Base-by-base conservation (phyloP, 192 early-diverging fungal species). In the Linnemannia exigua region DNA sequence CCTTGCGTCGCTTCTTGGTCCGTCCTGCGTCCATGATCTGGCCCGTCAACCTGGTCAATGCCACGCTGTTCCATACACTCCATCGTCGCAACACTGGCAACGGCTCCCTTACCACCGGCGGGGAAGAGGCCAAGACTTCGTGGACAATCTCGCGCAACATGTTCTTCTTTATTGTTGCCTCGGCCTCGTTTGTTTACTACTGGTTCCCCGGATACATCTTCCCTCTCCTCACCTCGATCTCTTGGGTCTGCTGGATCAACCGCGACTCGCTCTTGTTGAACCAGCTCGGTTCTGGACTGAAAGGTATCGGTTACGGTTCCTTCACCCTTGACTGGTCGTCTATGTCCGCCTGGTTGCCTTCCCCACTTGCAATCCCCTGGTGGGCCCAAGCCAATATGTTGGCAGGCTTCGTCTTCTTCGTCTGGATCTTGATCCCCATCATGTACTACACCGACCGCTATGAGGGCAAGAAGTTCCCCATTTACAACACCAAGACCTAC, bases 1-100 rank as follows among this genome's bases (percentile, higher is more conserved):
- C 85, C 35, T 78, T 89, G 41, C 94, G 96, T 38, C 92, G 92
- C 33, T 97, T 93, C 86, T 88, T 99, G n/a, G 96, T 99, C 12
- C 92, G 94, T 68, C 97, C 97, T 37, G 89, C 95, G 3, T 89
- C 93, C 12, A 97, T 98, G 96, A 89, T 96, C 48, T 99, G 97
- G 97, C 98, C 98, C 14, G 81, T 91, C 5, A 94, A 90, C 48
- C 89, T 98, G 58, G 90, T 95, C 47, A 93, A 92, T 63, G 93
- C 96, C 38, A 93, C 95, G 16, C 87, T 97, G 33, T 96, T 96
- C 87, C 92, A 92, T 22, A 93, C 95, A 3, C 91, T 97, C 66
- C 95, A 98, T 81, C 92, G 94, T 63, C 41, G 73, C 71, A 91
- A 93, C 58, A 17, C 78, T 8, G 84, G 76, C 50, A 85, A 83